Percentiles rank a stretch among this genome's conserved stretches.
phyloP scores from a whole-genome alignment of 148 eudicot genomes.

The Arctostaphylos glauca region DNA sequence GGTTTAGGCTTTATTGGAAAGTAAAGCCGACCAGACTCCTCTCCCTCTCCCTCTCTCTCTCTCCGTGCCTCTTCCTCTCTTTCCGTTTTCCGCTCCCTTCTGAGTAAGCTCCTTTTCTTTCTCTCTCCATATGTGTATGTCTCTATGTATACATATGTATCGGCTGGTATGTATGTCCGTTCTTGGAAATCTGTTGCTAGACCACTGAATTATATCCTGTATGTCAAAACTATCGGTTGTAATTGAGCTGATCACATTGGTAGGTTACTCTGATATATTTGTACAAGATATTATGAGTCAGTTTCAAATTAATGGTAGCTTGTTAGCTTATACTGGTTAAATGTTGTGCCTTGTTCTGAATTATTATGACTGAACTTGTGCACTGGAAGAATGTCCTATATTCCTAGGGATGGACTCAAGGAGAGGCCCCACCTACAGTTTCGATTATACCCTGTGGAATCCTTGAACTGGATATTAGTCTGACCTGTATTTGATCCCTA shows the following conservation, averaged over 20 bases:
- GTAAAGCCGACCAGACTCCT: conserved; percentile 7
- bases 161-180: background rate
- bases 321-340: background rate
- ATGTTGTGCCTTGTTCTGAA: background rate
- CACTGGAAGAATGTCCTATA: background rate
- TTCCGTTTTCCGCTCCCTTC: background rate
- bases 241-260: background rate
- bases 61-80: background rate
- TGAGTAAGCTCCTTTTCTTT: conserved; percentile 1
- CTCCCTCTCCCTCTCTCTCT: background rate
- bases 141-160: background rate
- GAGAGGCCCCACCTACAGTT: too few species aligned
- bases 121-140: background rate
- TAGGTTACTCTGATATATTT: background rate
- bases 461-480: background rate
- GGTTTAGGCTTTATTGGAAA: background rate
- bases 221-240: background rate
- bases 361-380: background rate
- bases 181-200: background rate
- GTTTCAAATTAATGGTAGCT: background rate
- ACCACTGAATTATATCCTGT: background rate
- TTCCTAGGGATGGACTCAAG: too few species aligned
- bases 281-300: background rate
- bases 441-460: background rate
- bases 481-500: too few species aligned